phyloP scores from a whole-genome alignment of 2,329 filamentous ascomycete genomes.

The Orbilia quercus region DNA sequence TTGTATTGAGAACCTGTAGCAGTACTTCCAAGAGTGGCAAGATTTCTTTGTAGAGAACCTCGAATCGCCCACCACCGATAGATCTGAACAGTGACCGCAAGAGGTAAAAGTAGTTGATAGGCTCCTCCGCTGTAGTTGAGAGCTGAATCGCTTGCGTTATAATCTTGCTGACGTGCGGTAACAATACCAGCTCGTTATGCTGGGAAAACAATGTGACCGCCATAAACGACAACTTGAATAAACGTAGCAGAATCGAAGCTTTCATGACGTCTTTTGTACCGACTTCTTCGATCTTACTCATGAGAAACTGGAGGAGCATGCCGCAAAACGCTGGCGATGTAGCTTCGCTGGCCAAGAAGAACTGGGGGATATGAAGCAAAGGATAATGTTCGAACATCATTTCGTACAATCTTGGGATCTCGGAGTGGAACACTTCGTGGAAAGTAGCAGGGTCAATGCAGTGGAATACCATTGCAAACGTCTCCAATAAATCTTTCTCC shows the following conservation, averaged over 20 bases:
- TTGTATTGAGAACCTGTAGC: slow-evolving; percentile 93
- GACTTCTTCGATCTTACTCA: slow-evolving; percentile 95
- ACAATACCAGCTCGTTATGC: slow-evolving; percentile 93
- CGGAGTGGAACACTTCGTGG: slow-evolving; percentile 96
- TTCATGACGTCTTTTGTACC: slow-evolving; percentile 91
- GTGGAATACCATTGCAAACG: slow-evolving; percentile 97
- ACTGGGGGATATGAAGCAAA: slow-evolving; percentile 93
- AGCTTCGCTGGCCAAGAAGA: slow-evolving; percentile 97
- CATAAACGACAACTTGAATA: slow-evolving; percentile 99
- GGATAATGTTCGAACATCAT: slow-evolving; percentile 98
- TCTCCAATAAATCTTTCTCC: slow-evolving; percentile 96
- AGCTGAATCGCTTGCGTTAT: slow-evolving; percentile 97
- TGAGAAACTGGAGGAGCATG: slow-evolving; percentile 96
- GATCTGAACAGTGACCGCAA: slow-evolving; percentile 92
- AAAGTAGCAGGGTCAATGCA: slow-evolving; percentile 98
- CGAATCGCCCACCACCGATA: slow-evolving; percentile 96
- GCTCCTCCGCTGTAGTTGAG: slow-evolving; percentile 93
- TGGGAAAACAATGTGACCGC: slow-evolving; percentile 94
- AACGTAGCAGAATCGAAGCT: slow-evolving; percentile 87
- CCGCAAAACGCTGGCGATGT: slow-evolving; percentile 97
- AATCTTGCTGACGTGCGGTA: slow-evolving; percentile 96
- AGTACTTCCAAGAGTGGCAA: slow-evolving; percentile 96
- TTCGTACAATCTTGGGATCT: slow-evolving; percentile 95
- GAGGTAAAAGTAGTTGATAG: slow-evolving; percentile 98
- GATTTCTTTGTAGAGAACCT: slow-evolving; percentile 98